These are phyloP conservation scores for Elongisporangium prolatum DNA, from an alignment of 352 stramenopile species.

Conservation along the genomic window DNA sequence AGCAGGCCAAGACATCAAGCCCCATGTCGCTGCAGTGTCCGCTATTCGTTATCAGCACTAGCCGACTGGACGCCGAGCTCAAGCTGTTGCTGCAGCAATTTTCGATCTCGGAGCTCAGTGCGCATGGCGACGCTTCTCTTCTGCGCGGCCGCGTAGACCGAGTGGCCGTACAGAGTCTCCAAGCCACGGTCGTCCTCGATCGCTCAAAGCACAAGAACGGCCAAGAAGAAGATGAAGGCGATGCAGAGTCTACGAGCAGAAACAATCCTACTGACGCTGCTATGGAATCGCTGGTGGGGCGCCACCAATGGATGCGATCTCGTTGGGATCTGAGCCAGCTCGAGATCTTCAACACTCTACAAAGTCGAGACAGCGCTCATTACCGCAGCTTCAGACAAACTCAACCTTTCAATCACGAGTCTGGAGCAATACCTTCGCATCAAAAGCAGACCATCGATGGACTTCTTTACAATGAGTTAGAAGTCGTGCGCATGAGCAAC, in stretches of 20 bases:
- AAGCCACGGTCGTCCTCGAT: not conserved
- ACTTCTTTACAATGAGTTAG: slow-evolving; percentile 34
- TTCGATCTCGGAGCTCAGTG: slow-evolving; percentile 2
- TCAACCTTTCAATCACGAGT: not conserved
- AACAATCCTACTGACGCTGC: not conserved
- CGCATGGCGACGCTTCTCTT: not conserved
- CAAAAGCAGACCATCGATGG: slow-evolving; percentile 21
- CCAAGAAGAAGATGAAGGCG: not conserved
- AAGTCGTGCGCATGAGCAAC: slow-evolving; percentile 30
- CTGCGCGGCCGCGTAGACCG: not conserved
- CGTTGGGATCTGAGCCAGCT: not conserved
- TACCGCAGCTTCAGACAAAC: not conserved
- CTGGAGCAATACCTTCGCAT: not conserved
- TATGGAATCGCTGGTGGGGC: not conserved
- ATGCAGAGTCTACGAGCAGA: not conserved
- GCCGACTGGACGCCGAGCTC: slow-evolving; percentile 28
- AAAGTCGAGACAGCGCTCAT: not conserved
- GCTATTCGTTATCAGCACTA: slow-evolving; percentile 24
- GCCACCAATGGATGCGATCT: not conserved
- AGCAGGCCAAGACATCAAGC: slow-evolving; percentile 18
- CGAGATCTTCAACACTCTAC: not conserved
- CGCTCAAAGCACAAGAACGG: not conserved
- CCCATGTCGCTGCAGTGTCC: slow-evolving; percentile 28
- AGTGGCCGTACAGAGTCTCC: not conserved
- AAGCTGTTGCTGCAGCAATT: slow-evolving; percentile 16